Base-by-base conservation (phyloP, 139 green algal genomes). In the Nannochloris sp. region DNA sequence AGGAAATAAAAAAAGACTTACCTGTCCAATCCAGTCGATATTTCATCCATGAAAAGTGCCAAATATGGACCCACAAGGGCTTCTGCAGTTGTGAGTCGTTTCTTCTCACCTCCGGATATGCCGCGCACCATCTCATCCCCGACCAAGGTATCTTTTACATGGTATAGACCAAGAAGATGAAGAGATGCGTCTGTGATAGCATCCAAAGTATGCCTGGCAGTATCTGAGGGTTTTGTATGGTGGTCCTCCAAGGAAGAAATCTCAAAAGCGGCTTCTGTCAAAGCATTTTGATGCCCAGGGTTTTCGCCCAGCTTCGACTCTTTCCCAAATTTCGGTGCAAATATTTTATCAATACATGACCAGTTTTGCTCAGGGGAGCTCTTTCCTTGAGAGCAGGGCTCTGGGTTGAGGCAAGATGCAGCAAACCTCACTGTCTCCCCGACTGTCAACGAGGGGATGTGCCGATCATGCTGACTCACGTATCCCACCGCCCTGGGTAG, bases 401-500 rank as follows among this genome's bases (percentile, higher is more conserved):
- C n/a, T n/a, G 31, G 31, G 31, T 37, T 37, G 31, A 37, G 31
- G 31, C 31, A 37, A 1, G 31, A 37, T 9, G 31, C 31, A 21
- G 77, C 70, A 78, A 95, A 93, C 57, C 83, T 61, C 24, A 89
- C 55, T 3, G 87, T 91, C 73, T 95, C 85, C 19, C 74, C 49
- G 5, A 91, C 81, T 15, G 71, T 89, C 19, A 90, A 67, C 14
- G 61, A 74, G 14, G 84, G 74, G 24, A 90, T 86, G 75, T 92
- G 81, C 36, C 78, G 58, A 71, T 89, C 83, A 44, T 75, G 62
- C 65, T 90, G 79, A 18, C 83, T 72, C 14, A 89, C 80, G 19
- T 81, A 72, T 5, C 75, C 78, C 19, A 67, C 68, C 1, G 75
- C 83, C 25, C 80, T 74, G 31, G 71, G 71, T 25, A 86, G 62